Evolutionary conservation across 768 basidiomycete genomes (phyloP).

Genomic region (Podaxis sp.): DNA sequence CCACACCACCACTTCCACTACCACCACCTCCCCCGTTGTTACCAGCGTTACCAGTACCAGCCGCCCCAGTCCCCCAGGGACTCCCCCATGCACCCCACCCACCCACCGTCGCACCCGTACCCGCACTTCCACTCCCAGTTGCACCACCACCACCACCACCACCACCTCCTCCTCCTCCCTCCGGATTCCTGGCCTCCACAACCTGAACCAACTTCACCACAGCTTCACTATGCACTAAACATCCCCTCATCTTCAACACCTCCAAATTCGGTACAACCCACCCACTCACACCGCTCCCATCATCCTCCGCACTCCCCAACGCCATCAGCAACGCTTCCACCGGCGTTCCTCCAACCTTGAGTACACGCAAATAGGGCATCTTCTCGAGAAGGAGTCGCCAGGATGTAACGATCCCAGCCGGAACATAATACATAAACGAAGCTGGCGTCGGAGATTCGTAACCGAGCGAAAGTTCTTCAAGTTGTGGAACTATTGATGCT

Average conservation of each 20-base stretch:
- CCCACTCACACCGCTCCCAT: slow-evolving; percentile 36
- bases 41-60: neutral
- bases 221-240: slow-evolving; percentile 64
- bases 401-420: slow-evolving; percentile 56
- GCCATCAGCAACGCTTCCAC: slow-evolving; percentile 63
- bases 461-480: slow-evolving; percentile 62
- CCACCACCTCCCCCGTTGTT: slow-evolving; percentile 50
- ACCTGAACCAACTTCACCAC: slow-evolving; percentile 69
- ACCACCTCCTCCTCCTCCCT: slow-evolving; percentile 35
- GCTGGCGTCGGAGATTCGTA: slow-evolving; percentile 39
- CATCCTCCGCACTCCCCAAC: slow-evolving; percentile 62
- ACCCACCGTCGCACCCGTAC: slow-evolving; percentile 40
- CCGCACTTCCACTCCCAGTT: slow-evolving; percentile 61
- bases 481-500: neutral
- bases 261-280: slow-evolving; percentile 69
- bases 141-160: slow-evolving; percentile 38
- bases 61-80: too few species aligned
- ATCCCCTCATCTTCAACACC: slow-evolving; percentile 60
- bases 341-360: slow-evolving; percentile 64
- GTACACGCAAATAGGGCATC: slow-evolving; percentile 53
- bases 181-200: slow-evolving; percentile 72
- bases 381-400: slow-evolving; percentile 66
- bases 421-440: slow-evolving; percentile 46
- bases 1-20: slow-evolving; percentile 55
- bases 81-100: too few species aligned